These are phyloP conservation scores for Colletotrichum sp. DNA, from an alignment of 2,329 filamentous ascomycete species.

Conservation along the genomic window DNA sequence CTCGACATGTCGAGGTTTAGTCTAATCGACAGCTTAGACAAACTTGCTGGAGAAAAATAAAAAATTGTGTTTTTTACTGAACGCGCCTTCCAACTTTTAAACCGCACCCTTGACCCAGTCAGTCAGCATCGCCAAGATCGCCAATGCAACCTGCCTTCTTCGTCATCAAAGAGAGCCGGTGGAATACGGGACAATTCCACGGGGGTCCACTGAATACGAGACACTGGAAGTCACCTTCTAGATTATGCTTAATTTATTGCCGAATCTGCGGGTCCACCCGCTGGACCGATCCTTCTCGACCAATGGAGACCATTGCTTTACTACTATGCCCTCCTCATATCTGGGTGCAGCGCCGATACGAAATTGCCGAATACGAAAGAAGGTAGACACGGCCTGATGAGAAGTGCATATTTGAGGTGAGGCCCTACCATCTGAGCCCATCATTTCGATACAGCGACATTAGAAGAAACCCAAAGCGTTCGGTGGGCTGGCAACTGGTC, in stretches of 20 bases:
- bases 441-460: not conserved
- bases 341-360: not conserved
- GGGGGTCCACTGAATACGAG: not conserved
- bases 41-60: not conserved
- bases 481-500: slow-evolving; percentile 14
- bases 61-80: not conserved
- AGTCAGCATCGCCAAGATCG: not conserved
- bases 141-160: not conserved
- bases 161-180: not conserved
- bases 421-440: not conserved
- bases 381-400: not conserved
- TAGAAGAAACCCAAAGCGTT: slow-evolving; percentile 15
- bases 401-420: not conserved
- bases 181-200: not conserved
- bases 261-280: not conserved
- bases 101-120: not conserved
- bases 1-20: not conserved
- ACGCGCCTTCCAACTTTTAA: not conserved
- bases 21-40: not conserved
- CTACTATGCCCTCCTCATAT: not conserved
- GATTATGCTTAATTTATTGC: not conserved
- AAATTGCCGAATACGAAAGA: not conserved
- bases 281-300: not conserved
- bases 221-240: not conserved
- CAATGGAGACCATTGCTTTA: not conserved